These are phyloP conservation scores for Starmerella cellae DNA, from an alignment of 805 yeast species.

Conservation along the genomic window DNA sequence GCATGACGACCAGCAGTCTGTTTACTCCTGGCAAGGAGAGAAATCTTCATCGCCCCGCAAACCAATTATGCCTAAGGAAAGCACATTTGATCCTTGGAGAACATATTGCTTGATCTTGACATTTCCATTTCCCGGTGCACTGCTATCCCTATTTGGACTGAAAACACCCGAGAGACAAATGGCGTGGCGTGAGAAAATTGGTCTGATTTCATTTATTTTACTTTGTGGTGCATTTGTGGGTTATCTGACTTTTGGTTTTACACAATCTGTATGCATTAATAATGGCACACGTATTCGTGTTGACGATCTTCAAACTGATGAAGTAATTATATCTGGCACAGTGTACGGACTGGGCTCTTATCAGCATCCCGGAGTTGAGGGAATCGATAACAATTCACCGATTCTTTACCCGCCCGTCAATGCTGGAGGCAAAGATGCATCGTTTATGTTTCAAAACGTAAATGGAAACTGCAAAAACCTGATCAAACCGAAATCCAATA, in stretches of 20 bases:
- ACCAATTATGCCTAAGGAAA: slow-evolving; percentile 19
- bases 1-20: slow-evolving; percentile 7
- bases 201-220: slow-evolving; percentile 60
- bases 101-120: slow-evolving; percentile 68
- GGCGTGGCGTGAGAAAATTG: slow-evolving; percentile 97
- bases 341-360: slow-evolving; percentile 61
- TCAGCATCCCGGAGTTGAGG: slow-evolving; percentile 68
- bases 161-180: slow-evolving; percentile 66
- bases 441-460: slow-evolving; percentile 80
- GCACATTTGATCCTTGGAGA: slow-evolving; percentile 47
- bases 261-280: slow-evolving; percentile 60
- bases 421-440: slow-evolving; percentile 47
- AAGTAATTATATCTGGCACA: slow-evolving; percentile 67
- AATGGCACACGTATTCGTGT: slow-evolving; percentile 39
- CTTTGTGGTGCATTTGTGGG: slow-evolving; percentile 69
- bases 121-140: slow-evolving; percentile 81
- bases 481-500: slow-evolving; percentile 53
- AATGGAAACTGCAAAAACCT: slow-evolving; percentile 80
- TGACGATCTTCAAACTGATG: slow-evolving; percentile 45
- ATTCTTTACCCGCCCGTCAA: slow-evolving; percentile 70
- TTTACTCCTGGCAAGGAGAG: slow-evolving; percentile 7
- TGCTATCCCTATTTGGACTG: slow-evolving; percentile 62
- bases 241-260: slow-evolving; percentile 79
- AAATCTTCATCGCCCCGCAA: slow-evolving; percentile 1
- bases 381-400: slow-evolving; percentile 52